Conservation (phyloP, 371 early-diverging fungal species). For the Saksenaea vasiformis region DNA sequence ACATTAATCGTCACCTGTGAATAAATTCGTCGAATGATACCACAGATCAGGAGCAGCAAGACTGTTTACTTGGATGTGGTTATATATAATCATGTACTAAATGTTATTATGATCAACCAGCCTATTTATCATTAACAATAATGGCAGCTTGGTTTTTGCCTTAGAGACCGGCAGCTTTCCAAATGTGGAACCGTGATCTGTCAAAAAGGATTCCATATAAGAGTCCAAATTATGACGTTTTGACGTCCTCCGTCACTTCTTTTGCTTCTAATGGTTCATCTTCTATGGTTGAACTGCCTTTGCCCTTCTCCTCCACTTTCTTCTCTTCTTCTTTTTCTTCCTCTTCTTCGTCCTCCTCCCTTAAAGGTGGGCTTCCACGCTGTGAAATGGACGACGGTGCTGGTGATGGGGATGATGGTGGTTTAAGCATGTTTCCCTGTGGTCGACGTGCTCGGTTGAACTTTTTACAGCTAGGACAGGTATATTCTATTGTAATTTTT, state of each 20-base stretch:
- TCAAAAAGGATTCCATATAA: too few relatives aligned
- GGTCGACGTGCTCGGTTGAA: slow-evolving; percentile 32
- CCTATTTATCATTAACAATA: too few relatives aligned
- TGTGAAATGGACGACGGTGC: neutral
- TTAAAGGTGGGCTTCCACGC: neutral
- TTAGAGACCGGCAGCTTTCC: too few relatives aligned
- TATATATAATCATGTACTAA: too few relatives aligned
- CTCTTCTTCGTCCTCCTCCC: neutral
- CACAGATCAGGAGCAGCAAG: too few relatives aligned
- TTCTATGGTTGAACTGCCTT: neutral
- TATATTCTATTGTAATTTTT: slow-evolving; percentile 32
- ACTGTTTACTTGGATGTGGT: too few relatives aligned
- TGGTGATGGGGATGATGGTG: neutral
- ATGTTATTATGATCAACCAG: too few relatives aligned
- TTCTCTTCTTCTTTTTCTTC: neutral
- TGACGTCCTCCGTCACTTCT: neutral
- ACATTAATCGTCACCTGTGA: too few relatives aligned
- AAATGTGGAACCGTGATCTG: too few relatives aligned
- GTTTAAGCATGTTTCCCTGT: neutral
- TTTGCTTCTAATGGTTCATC: neutral
- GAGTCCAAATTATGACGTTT: neutral
- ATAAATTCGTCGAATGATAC: too few relatives aligned
- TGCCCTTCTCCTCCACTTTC: neutral
- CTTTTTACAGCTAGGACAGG: slow-evolving; percentile 54
- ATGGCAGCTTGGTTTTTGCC: too few relatives aligned